These are phyloP conservation scores for Pseudonitzschia pungens DNA, from an alignment of 108 stramenopile genomes.

Conservation along the genomic window DNA sequence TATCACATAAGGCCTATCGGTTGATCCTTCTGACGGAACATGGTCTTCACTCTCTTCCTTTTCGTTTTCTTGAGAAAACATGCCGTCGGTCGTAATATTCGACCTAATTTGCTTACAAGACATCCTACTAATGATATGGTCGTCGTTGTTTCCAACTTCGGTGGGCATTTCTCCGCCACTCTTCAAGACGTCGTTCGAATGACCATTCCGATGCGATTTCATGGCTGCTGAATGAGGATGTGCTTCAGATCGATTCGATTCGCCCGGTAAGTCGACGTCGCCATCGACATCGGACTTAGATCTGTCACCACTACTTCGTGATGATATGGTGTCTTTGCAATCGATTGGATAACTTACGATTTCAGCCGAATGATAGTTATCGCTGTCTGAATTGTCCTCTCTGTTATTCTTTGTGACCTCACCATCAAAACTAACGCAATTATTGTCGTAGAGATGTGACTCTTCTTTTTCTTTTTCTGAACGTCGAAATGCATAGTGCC, in stretches of 20 bases:
- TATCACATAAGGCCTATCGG: neutral
- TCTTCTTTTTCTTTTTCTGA: neutral
- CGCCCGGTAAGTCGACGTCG: too few species aligned
- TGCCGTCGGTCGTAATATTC: slow-evolving; percentile 7
- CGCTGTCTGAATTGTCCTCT: neutral
- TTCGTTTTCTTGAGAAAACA: neutral
- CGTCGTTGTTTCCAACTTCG: neutral
- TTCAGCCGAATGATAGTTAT: neutral
- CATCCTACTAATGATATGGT: neutral
- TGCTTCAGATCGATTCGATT: slow-evolving; percentile 7
- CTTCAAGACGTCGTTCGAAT: neutral
- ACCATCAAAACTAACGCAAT: neutral
- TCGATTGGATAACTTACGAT: neutral
- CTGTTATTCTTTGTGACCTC: neutral
- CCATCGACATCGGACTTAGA: neutral
- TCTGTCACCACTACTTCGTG: neutral
- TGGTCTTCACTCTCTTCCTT: neutral
- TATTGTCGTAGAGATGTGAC: neutral
- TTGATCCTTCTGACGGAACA: neutral
- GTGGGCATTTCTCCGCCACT: neutral
- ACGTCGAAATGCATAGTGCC: neutral
- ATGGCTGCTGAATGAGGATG: neutral
- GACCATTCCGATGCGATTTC: neutral
- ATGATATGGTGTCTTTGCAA: neutral
- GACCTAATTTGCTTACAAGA: neutral